Percentiles rank a stretch among this genome's conserved stretches.
Conservation (phyloP, 129 eudicot species). For the Escallonia herrerae region DNA sequence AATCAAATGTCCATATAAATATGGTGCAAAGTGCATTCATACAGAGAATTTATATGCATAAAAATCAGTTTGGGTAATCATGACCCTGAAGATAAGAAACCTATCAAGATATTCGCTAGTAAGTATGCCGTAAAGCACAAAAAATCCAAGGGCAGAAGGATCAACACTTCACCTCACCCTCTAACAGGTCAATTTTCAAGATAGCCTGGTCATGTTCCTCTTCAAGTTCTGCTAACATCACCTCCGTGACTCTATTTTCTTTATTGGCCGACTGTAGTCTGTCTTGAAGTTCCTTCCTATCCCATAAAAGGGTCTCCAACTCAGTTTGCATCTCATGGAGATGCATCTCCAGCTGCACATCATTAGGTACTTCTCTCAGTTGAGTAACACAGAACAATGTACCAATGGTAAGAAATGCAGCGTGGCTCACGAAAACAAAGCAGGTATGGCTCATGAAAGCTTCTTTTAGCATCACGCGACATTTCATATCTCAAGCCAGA, state of each 20-base stretch:
- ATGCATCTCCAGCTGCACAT: constrained; percentile 49
- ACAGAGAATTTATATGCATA: too few species aligned
- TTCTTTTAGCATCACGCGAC: too few species aligned
- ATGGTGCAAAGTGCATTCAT: too few species aligned
- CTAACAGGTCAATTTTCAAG: constrained; percentile 46
- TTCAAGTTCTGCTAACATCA: constrained; percentile 64
- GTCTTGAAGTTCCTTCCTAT: constrained; percentile 50
- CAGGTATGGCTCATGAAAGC: too few species aligned
- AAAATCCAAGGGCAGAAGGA: too few species aligned
- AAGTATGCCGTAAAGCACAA: too few species aligned
- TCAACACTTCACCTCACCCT: constrained; percentile 40
- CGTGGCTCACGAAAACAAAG: too few species aligned
- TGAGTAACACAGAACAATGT: not conserved
- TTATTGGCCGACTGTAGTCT: constrained; percentile 31
- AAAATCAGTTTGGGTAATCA: too few species aligned
- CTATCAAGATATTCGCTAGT: too few species aligned
- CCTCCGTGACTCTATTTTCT: constrained; percentile 53
- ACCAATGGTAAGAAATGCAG: not conserved
- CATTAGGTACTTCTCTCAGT: constrained; percentile 1
- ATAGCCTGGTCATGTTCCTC: constrained; percentile 75
- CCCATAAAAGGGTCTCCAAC: constrained; percentile 51
- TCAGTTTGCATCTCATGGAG: constrained; percentile 43
- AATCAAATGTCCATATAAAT: too few species aligned
- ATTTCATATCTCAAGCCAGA: too few species aligned
- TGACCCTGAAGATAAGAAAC: too few species aligned